phyloP scores from a whole-genome alignment of 257 asterid genomes.

The Ilex aquifolium region DNA sequence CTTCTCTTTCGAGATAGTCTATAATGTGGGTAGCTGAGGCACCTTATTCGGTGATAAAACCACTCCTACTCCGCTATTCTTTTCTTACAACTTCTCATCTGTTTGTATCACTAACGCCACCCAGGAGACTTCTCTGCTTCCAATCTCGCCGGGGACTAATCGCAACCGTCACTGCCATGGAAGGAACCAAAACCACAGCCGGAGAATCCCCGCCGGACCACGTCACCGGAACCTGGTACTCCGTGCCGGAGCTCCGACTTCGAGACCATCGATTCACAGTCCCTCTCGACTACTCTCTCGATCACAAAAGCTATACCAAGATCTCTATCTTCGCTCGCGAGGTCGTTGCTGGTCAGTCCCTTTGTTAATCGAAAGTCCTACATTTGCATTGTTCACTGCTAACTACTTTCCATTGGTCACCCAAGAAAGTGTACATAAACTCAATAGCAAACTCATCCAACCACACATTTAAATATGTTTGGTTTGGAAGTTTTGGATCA shows the following conservation, averaged over 20 bases:
- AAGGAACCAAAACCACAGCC: constrained; percentile 9
- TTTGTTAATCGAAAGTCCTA: neutral
- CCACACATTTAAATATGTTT: too few species aligned
- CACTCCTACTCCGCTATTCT: constrained; percentile 32
- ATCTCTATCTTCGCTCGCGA: constrained; percentile 82
- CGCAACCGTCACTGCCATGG: constrained; percentile 34
- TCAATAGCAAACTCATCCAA: too few species aligned
- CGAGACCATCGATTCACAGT: constrained; percentile 77
- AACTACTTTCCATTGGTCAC: too few species aligned
- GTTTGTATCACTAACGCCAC: constrained; percentile 12
- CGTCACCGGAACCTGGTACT: constrained; percentile 57
- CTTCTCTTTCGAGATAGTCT: too few species aligned
- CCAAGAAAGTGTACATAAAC: too few species aligned
- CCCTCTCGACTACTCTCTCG: constrained; percentile 67
- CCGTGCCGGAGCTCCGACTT: constrained; percentile 85
- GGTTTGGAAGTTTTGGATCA: too few species aligned
- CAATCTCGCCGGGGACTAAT: constrained; percentile 23
- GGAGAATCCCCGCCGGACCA: constrained; percentile 27
- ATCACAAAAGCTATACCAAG: constrained; percentile 28
- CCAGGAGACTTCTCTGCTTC: constrained; percentile 11
- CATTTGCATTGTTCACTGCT: neutral
- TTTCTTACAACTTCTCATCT: constrained; percentile 12
- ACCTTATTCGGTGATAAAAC: constrained; percentile 27
- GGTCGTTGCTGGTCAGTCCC: constrained; percentile 59
- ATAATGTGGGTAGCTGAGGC: constrained; percentile 29